A percentile compares a stretch with the other conserved stretches of the same genome.
phyloP scores from a whole-genome alignment of 345 rosid genomes.

The Eucalyptus erythrocorys region DNA sequence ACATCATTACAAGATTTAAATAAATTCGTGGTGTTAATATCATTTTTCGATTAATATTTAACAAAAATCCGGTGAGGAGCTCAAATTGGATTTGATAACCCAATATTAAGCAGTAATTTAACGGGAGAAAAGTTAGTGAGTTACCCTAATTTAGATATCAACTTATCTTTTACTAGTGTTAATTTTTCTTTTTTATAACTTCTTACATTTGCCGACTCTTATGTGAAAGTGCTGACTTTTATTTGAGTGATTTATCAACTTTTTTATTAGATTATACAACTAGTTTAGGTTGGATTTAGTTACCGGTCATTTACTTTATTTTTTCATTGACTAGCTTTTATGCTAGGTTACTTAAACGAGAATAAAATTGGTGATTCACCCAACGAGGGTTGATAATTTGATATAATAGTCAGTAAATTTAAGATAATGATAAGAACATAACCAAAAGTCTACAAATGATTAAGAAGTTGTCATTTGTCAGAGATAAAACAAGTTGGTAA shows the following conservation, averaged over 20 bases:
- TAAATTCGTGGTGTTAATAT: not conserved
- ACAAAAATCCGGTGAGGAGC: not conserved
- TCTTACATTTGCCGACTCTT: too few relatives aligned
- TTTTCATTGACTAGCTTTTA: not conserved
- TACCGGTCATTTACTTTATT: not conserved
- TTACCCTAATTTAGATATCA: too few relatives aligned
- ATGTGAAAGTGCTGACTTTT: too few relatives aligned
- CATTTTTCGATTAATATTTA: not conserved
- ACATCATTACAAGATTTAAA: not conserved
- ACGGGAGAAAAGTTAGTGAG: too few relatives aligned
- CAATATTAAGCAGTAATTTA: too few relatives aligned
- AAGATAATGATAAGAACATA: not conserved
- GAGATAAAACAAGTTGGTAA: not conserved
- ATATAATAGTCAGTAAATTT: not conserved
- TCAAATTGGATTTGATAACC: accelerated
- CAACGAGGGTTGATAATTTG: not conserved
- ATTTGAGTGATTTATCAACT: not conserved
- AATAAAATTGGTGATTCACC: not conserved
- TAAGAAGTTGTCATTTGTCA: not conserved
- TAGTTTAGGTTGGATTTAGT: not conserved
- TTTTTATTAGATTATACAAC: too few relatives aligned
- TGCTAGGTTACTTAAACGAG: not conserved
- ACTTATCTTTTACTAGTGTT: too few relatives aligned
- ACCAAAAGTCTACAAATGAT: accelerated
- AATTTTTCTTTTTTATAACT: too few relatives aligned